These are phyloP conservation scores for Penicillium sp. DNA, from an alignment of 2,329 filamentous ascomycete species.

Conservation along the genomic window DNA sequence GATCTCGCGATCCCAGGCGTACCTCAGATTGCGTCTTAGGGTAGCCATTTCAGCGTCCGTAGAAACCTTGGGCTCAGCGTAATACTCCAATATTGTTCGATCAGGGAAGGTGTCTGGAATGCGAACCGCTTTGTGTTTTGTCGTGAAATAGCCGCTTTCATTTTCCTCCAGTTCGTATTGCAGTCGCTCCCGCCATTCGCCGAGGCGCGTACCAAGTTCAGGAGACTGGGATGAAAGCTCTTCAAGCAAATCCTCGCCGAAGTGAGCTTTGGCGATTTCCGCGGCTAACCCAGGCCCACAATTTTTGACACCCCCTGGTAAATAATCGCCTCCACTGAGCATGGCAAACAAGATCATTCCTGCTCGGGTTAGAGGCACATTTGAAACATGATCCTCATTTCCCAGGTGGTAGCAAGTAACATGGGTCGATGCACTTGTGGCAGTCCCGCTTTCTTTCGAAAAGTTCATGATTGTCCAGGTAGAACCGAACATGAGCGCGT, in stretches of 20 bases:
- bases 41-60: conserved; percentile 55
- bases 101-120: conserved; percentile 84
- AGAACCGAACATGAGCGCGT: conserved; percentile 96
- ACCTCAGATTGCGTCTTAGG: conserved; percentile 52
- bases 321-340: conserved; percentile 94
- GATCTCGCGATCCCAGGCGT: conserved; percentile 61
- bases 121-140: conserved; percentile 68
- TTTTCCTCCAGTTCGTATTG: conserved; percentile 79
- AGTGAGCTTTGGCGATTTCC: conserved; percentile 85
- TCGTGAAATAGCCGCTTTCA: conserved; percentile 75
- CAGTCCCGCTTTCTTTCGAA: conserved; percentile 69
- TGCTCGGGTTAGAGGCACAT: conserved; percentile 64
- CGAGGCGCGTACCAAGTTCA: conserved; percentile 43
- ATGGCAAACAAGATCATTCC: conserved; percentile 93
- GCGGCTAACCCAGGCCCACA: conserved; percentile 87
- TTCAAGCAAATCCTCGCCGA: conserved; percentile 68
- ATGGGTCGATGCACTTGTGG: conserved; percentile 69
- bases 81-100: conserved; percentile 75
- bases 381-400: conserved; percentile 20
- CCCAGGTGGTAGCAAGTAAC: conserved; percentile 72
- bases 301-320: conserved; percentile 80
- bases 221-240: conserved; percentile 55
- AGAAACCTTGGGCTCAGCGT: conserved; percentile 84
- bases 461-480: conserved; percentile 76
- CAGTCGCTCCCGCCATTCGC: conserved; percentile 70